Evolutionary conservation across 768 basidiomycete genomes (phyloP), one percentile per base, ranked within the genome.

Genomic region (Amylocystis lapponica): DNA sequence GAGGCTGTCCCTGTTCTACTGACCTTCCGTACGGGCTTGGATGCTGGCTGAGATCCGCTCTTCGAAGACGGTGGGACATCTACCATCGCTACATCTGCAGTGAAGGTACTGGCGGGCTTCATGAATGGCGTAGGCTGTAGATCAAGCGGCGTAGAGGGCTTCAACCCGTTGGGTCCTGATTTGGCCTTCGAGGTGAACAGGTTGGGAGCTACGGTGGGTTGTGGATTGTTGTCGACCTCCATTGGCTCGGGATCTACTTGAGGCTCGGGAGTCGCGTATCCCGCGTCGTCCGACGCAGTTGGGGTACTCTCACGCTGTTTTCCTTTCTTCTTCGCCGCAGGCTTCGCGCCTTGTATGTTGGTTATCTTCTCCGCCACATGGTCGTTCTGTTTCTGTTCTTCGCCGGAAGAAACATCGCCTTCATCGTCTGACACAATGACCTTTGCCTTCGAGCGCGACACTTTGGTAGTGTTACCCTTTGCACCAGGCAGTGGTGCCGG

Each of bases 261-360:
- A 20, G 51, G 47, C 22, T 57, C 53, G 3, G 59, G 55, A 4
- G 58, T 59, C 2, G 52, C 57, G 41, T 61, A 57, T 3, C 57
- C 57, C 4, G 57, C 52, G 39, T 58, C 59, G 16, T 57, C 53
- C 1, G 56, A 57, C 14, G 55, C 46, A 5, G 51, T 44, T 4
- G 53, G 49, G 13, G 7, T 17, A n/a, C n/a, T n/a, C n/a, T n/a
- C n/a, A n/a, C n/a, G n/a, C n/a, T n/a, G n/a, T n/a, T n/a, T n/a
- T 16, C 9, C 7, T 27, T 48, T 55, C 20, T 52, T 36, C 39
- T 48, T 17, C 26, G 40, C 23, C 34, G 47, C 4, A 6, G 22
- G n/a, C 37, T 42, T 34, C 10, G 16, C 32, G 19, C 25, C 12
- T 13, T 27, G 27, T 9, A 32, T 34, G 20, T 23, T 22, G 17